Base-by-base conservation (phyloP, 768 basidiomycete species). In the Agrocybe praecox region DNA sequence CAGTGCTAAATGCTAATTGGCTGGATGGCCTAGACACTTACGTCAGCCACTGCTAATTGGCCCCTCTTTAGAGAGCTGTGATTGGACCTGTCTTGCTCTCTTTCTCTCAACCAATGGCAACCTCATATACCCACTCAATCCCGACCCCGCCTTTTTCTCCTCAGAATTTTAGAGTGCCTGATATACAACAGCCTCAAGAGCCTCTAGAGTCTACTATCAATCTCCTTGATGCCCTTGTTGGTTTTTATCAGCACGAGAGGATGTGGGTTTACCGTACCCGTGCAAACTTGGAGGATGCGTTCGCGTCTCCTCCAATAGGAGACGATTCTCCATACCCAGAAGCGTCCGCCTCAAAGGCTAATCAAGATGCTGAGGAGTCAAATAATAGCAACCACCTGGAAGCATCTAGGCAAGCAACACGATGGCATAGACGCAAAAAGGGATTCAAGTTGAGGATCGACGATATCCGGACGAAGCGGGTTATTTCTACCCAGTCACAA, bases 251-350 rank as follows among this genome's bases (percentile, higher is more conserved):
- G 66, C 80, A 84, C 60, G 86, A 89, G 71, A 84, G 84, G 36
- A 83, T 81, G 74, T 90, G 88, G 87, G 81, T 89, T 6, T 83
- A 85, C 59, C 84, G 84, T 54, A 85, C 85, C 47, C 84, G 86
- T 40, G 82, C 82, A 17, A 74, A 77, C 49, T 80, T 89, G 61
- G 83, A 86, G 69, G 76, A 79, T 44, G 65, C 66, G 6, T 66
- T 69, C 61, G 76, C 57, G 52, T 69, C 65, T 49, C 57, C 62
- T 49, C 61, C 65, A 52, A 46, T 42, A 22, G 46, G 42, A 32
- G 44, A 58, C 52, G 49, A 33, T 33, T 46, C 15, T 19, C 22
- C 55, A 29, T 34, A 48, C 32, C 33, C 47, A n/a, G 42, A 49
- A 21, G 21, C 42, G 1, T 23, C 51, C n/a, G 17, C 52, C 23